Percentiles rank a stretch among this genome's conserved stretches.
These are phyloP conservation scores for Grifola frondosa DNA, from an alignment of 1,284 basidiomycete genomes.

Conservation along the genomic window DNA sequence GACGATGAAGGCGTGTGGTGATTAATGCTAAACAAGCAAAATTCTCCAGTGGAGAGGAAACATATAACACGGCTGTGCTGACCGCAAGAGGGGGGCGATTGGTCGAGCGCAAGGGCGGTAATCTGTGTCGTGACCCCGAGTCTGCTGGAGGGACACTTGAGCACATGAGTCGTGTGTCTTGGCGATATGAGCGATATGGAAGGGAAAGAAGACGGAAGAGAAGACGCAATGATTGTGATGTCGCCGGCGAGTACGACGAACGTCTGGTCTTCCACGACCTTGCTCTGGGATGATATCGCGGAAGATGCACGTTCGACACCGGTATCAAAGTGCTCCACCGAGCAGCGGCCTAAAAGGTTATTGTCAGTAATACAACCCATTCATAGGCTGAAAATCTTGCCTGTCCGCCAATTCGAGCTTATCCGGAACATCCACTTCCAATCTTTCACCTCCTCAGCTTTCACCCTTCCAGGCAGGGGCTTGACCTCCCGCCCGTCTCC, in stretches of 20 bases:
- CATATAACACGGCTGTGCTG: conserved; percentile 47
- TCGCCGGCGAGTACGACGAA: conserved; percentile 43
- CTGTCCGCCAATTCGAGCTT: conserved; percentile 76
- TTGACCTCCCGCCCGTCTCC: conserved; percentile 58
- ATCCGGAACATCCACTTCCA: conserved; percentile 87
- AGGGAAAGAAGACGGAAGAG: conserved; percentile 27
- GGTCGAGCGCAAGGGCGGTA: conserved; percentile 66
- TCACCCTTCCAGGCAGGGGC: conserved; percentile 54
- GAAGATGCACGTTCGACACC: background rate
- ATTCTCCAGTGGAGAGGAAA: conserved; percentile 70
- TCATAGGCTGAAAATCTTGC: conserved; percentile 36
- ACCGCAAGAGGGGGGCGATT: conserved; percentile 51
- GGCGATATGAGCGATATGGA: conserved; percentile 28
- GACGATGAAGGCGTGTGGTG: conserved; percentile 43
- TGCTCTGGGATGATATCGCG: background rate
- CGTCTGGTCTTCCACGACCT: conserved; percentile 14
- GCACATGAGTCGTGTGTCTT: conserved; percentile 24
- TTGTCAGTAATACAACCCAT: background rate
- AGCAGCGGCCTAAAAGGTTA: conserved; percentile 51
- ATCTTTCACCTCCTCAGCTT: conserved; percentile 47
- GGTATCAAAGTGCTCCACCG: conserved; percentile 37
- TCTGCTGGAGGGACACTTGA: conserved; percentile 30
- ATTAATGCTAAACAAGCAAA: conserved; percentile 54
- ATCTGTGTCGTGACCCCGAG: conserved; percentile 37
- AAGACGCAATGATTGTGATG: conserved; percentile 39